These are phyloP conservation scores for Fusarium begoniae DNA, from an alignment of 2,329 filamentous ascomycete species.

Conservation along the genomic window DNA sequence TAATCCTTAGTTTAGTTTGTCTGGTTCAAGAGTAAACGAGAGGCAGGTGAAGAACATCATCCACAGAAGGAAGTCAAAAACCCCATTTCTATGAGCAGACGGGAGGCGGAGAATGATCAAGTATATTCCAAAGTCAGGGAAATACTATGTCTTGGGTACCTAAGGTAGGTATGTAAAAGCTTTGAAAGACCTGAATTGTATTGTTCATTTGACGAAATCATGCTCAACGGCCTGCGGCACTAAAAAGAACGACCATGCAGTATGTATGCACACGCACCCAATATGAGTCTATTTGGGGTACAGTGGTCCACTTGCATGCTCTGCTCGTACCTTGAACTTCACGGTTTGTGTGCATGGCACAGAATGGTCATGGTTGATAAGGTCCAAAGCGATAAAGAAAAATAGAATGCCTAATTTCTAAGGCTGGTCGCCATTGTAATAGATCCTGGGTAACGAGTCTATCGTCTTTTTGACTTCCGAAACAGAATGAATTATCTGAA, in stretches of 20 bases:
- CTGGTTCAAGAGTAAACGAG: constrained; percentile 4
- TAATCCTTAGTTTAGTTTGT: constrained; percentile 4
- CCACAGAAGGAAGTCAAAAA: background rate
- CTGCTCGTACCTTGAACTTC: background rate
- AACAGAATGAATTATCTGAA: background rate
- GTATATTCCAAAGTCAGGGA: background rate
- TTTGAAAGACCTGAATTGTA: background rate
- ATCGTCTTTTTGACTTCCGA: background rate
- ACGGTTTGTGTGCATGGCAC: background rate
- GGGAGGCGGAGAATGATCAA: background rate
- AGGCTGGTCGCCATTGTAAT: background rate
- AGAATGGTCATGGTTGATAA: background rate
- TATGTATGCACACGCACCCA: constrained; percentile 4
- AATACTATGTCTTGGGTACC: background rate
- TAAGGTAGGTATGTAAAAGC: background rate
- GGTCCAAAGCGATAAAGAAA: background rate
- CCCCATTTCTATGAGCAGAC: background rate
- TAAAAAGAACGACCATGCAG: constrained; percentile 2
- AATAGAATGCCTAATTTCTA: background rate
- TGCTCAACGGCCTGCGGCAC: background rate
- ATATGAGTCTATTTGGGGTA: constrained; percentile 6
- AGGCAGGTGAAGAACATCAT: constrained; percentile 9
- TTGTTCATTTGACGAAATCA: background rate
- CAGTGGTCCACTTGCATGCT: constrained; percentile 3
- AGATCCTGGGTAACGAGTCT: background rate